Evolutionary conservation across 176 grass and related monocot species (phyloP), one percentile per base, ranked within the genome.

Genomic region (Dendrocalamus sinicus): DNA sequence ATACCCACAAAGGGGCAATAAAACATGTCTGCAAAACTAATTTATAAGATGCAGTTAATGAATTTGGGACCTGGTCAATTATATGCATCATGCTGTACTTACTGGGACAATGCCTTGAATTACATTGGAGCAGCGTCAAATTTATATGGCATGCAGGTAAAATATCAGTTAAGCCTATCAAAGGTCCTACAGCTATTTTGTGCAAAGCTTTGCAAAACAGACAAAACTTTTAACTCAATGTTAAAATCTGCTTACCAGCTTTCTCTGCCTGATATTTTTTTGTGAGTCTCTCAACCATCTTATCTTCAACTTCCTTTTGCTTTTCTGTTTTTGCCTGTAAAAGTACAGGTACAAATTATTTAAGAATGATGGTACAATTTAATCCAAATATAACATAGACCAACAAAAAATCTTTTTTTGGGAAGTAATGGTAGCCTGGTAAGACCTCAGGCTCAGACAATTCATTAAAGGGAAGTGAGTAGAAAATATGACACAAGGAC

Each of bases 211-310:
- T 65, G 58, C 7, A 87, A 62, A 53, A 80, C 20, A 67, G 46
- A 55, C 23, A 81, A 47, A 61, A 53, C 12, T 22, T 22, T 22
- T 43, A 43, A 48, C 66, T 20, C 35, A 14, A 22, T 20, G 22
- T 7, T 40, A 85, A 74, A 48, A 43, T 65, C 12, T 45, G 60
- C 81, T 88, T 17, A 84, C 89, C 81, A 55, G 89, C 89, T 45
- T 80, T 91, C 63, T 84, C 81, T 64, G 80, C 85, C 44, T 88
- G 69, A 80, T 84, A 71, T 70, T 88, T 91, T 62, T 70, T 80
- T 39, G n/a, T 63, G 2, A 91, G 83, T 45, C 12, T 84, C 19
- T 70, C 52, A 2, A 32, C 28, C 89, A 91, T 91, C 77, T 60
- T 35, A 39, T 88, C 75, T 81, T 80, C 85, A 54, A 39, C 12